Evolutionary conservation across 495 filamentous ascomycete genomes (phyloP).

Genomic region (Parachaetomium inaequale): DNA sequence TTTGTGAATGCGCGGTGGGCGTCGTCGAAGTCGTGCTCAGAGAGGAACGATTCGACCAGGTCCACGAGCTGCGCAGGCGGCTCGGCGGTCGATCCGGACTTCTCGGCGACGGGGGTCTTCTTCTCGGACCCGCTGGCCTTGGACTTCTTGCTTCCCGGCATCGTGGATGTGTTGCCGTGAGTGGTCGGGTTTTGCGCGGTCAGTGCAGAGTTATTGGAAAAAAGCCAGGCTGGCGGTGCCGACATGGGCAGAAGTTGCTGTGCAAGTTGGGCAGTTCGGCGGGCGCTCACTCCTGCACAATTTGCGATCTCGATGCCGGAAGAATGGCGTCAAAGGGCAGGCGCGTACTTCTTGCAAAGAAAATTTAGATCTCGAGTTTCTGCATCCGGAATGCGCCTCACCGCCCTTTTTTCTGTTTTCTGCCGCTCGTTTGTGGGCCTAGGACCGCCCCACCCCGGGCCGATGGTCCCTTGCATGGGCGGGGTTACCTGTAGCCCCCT

Average conservation of each 20-base stretch:
- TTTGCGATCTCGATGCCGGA: background rate
- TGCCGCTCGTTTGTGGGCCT: conserved; percentile 13
- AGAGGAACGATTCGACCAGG: conserved; percentile 64
- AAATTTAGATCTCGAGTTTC: conserved; percentile 11
- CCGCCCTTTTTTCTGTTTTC: conserved; percentile 22
- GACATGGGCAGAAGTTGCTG: conserved; percentile 27
- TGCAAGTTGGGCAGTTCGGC: background rate
- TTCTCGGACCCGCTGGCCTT: conserved; percentile 30
- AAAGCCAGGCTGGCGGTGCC: conserved; percentile 43
- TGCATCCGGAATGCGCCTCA: conserved; percentile 10
- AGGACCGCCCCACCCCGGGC: background rate
- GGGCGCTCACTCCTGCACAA: background rate
- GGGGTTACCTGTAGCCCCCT: background rate
- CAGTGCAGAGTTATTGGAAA: conserved; percentile 40
- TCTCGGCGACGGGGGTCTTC: conserved; percentile 23
- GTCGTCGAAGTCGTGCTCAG: conserved; percentile 58
- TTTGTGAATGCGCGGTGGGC: conserved; percentile 58
- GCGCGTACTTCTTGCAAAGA: conserved; percentile 4
- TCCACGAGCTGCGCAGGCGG: conserved; percentile 59
- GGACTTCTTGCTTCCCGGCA: conserved; percentile 25
- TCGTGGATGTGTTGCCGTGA: conserved; percentile 3
- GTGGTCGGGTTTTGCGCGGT: conserved; percentile 8
- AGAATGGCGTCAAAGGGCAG: conserved; percentile 8
- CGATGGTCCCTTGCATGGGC: conserved; percentile 3
- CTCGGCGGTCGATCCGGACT: conserved; percentile 23